phyloP scores from a whole-genome alignment of 202 grass and related monocot species.

The Schoenoplectus triqueter region DNA sequence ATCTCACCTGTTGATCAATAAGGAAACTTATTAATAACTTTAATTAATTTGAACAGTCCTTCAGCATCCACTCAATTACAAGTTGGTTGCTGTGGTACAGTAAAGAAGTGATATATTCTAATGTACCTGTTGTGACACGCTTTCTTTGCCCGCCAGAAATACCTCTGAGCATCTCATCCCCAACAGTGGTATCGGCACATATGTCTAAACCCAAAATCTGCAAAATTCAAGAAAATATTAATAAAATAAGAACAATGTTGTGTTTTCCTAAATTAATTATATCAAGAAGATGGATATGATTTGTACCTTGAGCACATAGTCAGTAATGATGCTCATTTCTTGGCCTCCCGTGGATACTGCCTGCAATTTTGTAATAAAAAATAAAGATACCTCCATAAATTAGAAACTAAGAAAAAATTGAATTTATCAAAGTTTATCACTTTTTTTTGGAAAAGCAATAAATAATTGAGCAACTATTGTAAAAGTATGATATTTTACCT shows the following conservation, averaged over 20 bases:
- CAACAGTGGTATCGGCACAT: conserved; percentile 64
- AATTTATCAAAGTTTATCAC: too few relatives aligned
- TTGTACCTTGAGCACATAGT: conserved; percentile 71
- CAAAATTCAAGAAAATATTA: conserved; percentile 30
- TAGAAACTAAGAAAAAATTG: neutral
- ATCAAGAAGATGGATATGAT: neutral
- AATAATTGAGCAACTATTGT: neutral
- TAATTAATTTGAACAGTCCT: neutral
- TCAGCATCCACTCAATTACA: neutral
- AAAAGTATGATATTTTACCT: conserved; percentile 46
- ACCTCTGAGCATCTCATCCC: conserved; percentile 65
- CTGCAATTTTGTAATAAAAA: conserved; percentile 39
- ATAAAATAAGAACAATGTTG: neutral
- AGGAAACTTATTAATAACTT: neutral
- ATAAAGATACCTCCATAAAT: neutral
- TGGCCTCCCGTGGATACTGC: conserved; percentile 57
- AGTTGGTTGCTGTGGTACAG: neutral
- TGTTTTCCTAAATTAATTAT: neutral
- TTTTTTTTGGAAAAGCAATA: neutral
- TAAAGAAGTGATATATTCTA: neutral
- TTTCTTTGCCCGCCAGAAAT: conserved; percentile 70
- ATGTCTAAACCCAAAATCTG: conserved; percentile 75
- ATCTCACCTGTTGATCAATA: conserved; percentile 67
- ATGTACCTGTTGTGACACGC: conserved; percentile 65
- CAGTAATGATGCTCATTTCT: conserved; percentile 66